phyloP scores from a whole-genome alignment of 768 basidiomycete genomes.

The Termitomyces sp. region DNA sequence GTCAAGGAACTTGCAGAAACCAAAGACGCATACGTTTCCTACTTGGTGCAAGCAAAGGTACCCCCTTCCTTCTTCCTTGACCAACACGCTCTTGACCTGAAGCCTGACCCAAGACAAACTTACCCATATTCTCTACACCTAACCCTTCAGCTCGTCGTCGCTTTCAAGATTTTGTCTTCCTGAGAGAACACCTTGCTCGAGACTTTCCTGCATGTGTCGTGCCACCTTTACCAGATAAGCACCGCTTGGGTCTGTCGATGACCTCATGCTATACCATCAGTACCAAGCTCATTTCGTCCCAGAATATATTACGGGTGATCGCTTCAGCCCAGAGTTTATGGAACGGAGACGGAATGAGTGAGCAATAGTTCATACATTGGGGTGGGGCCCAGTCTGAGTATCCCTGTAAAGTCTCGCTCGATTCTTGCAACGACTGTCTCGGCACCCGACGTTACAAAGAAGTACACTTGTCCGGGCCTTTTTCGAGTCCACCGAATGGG shows the following conservation, averaged over 20 bases:
- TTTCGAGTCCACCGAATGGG: constrained; percentile 99
- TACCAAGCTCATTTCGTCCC: constrained; percentile 6
- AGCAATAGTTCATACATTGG: constrained; percentile 26
- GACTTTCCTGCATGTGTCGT: constrained; percentile 99
- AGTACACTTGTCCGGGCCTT: constrained; percentile 91
- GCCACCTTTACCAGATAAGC: constrained; percentile 94
- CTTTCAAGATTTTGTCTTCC: constrained; percentile 96
- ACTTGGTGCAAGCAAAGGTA: constrained; percentile 87
- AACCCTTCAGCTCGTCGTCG: constrained; percentile 80
- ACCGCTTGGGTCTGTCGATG: constrained; percentile 75
- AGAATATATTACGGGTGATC: constrained; percentile 98
- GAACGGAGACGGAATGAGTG: constrained; percentile 88
- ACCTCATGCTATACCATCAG: constrained; percentile 2
- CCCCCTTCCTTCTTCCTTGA: constrained; percentile 18
- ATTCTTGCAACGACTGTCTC: constrained; percentile 86
- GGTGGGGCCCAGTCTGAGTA: constrained; percentile 1
- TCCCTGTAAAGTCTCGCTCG: constrained; percentile 70
- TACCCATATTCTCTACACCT: constrained; percentile 77
- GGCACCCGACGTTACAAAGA: constrained; percentile 92
- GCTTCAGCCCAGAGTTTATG: constrained; percentile 97
- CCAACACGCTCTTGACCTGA: background rate
- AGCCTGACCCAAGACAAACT: constrained; percentile 66
- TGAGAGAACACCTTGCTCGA: constrained; percentile 82
- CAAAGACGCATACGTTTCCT: constrained; percentile 96
- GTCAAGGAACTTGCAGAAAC: constrained; percentile 96